Evolutionary conservation across 2,329 filamentous ascomycete genomes (phyloP), one percentile per base, ranked within the genome.

Genomic region (Alternaria dauci): DNA sequence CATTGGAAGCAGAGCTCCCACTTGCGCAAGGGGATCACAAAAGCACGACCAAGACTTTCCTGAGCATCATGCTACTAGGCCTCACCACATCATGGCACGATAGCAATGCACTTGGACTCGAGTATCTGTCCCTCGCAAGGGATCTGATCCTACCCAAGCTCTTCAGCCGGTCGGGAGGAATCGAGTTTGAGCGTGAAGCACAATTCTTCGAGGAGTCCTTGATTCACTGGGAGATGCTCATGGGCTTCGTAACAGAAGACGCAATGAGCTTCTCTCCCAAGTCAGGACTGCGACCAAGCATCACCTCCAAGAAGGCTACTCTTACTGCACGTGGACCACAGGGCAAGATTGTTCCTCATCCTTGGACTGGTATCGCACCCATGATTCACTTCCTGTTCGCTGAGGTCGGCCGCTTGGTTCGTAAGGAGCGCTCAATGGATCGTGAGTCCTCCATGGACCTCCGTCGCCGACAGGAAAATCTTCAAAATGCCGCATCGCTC

Each of bases 31-130:
- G 66, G 41, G 77, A 75, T 6, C 74, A 77, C 25, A 63, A 71
- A n/a, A 76, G 70, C 38, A 71, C 74, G 5, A 86, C 87, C 39
- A 85, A 84, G 55, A 83, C 85, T 0, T 78, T 88, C 9, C 69
- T 89, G n/a, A 85, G 84, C 4, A 77, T 88, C 30, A 81, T 88
- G 41, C 82, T 89, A 68, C 81, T 88, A 0, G 87, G 86, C 3
- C 82, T 87, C 56, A 87, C 85, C 1, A 86, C 86, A 5, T 84
- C 84, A 36, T 89, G 87, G 87, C 86, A 88, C 56, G 82, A 88
- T 46, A 81, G 84, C 16, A 81, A 78, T 39, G 84, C 85, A 51
- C 78, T 88, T 5, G 87, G 86, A 2, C 76, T 85, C 52, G 81
- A 84, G 14, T 84, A 84, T 59, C 82, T 87, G 32, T 81, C 83